Evolutionary conservation across 345 rosid genomes (phyloP).

Genomic region (Nephelium lappaceum): DNA sequence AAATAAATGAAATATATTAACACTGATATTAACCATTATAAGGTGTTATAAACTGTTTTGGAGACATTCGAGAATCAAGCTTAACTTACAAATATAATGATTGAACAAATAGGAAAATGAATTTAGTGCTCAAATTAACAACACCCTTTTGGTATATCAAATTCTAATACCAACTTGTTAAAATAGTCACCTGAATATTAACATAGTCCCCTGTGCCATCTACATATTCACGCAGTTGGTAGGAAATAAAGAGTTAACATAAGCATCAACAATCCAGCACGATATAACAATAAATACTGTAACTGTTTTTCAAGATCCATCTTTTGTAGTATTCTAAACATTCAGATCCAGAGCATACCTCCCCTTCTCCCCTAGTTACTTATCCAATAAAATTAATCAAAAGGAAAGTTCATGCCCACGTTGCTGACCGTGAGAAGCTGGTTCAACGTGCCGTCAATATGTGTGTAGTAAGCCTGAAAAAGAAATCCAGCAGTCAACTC

Average conservation of each 20-base stretch:
- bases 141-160: neutral
- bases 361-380: constrained; percentile 24
- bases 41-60: constrained; percentile 11
- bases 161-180: too few species aligned
- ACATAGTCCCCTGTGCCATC: too few species aligned
- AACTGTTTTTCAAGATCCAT: too few species aligned
- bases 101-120: neutral
- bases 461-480: too few species aligned
- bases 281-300: too few species aligned
- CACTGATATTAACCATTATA: neutral
- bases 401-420: neutral
- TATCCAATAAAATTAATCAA: neutral
- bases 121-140: neutral
- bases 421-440: constrained; percentile 48
- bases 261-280: too few species aligned
- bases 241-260: too few species aligned
- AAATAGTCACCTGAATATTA: too few species aligned
- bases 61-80: constrained; percentile 1
- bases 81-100: neutral
- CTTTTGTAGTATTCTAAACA: too few species aligned
- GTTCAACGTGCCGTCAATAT: constrained; percentile 56
- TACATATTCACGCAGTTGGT: too few species aligned
- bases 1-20: constrained; percentile 12
- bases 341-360: too few species aligned
- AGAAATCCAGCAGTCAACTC: constrained; percentile 8